Percentiles rank a stretch among this genome's conserved stretches.
Evolutionary conservation across 306 rosid species (phyloP).

Genomic region (Amphicarpaea edgeworthii): DNA sequence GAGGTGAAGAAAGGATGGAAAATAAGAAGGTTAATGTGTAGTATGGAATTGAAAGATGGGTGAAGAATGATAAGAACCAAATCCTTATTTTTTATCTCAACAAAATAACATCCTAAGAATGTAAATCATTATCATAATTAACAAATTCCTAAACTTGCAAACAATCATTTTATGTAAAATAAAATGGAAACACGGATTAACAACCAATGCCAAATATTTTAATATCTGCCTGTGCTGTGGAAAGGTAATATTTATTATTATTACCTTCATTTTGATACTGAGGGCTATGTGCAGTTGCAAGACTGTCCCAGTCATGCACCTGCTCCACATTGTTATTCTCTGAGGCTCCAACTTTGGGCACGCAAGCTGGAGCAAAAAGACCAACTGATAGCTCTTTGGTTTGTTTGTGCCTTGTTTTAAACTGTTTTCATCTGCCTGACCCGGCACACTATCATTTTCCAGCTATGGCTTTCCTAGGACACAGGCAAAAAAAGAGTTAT

Average conservation of each 20-base stretch:
- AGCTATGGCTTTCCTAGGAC: too few relatives aligned
- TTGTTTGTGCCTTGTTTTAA: slow-evolving; percentile 49
- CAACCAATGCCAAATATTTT: too few relatives aligned
- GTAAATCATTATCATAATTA: too few relatives aligned
- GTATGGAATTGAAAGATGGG: not conserved
- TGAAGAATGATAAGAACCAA: not conserved
- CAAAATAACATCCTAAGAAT: too few relatives aligned
- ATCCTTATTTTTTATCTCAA: too few relatives aligned
- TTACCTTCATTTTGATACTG: slow-evolving; percentile 86
- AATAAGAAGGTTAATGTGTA: not conserved
- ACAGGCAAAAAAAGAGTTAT: not conserved
- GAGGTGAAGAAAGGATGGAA: not conserved
- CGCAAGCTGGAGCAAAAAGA: slow-evolving; percentile 71
- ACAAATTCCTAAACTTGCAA: too few relatives aligned
- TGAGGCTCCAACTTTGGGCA: slow-evolving; percentile 48
- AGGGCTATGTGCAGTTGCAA: slow-evolving; percentile 64
- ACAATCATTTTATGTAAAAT: too few relatives aligned
- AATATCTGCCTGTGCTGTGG: too few relatives aligned
- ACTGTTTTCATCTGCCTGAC: too few relatives aligned
- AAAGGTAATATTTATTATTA: too few relatives aligned
- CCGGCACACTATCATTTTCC: too few relatives aligned
- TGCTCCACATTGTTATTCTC: slow-evolving; percentile 47
- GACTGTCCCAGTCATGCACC: slow-evolving; percentile 65
- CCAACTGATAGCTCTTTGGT: slow-evolving; percentile 67
- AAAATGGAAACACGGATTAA: too few relatives aligned